Evolutionary conservation across 257 asterid genomes (phyloP).

Genomic region (Solanum sejunctum): DNA sequence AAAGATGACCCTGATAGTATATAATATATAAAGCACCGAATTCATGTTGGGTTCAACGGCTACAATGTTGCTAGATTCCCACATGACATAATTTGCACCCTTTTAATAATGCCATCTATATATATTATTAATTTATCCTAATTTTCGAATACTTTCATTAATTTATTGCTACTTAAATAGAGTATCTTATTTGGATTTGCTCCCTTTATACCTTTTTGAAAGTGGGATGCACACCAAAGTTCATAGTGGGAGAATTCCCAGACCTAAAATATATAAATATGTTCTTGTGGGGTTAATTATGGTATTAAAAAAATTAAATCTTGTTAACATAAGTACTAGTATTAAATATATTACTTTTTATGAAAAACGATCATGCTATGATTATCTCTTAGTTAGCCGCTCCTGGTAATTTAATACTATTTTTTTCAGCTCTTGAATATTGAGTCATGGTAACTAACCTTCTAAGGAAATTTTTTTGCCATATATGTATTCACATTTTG

Average conservation of each 20-base stretch:
- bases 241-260: background rate
- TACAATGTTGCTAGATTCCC: background rate
- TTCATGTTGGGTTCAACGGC: background rate
- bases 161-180: background rate
- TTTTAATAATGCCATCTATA: background rate
- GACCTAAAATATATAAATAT: background rate
- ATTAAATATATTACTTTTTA: background rate
- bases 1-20: background rate
- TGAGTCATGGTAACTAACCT: background rate
- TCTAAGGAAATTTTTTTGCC: background rate
- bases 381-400: background rate
- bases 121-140: background rate
- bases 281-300: background rate
- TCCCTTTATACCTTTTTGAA: constrained; percentile 9
- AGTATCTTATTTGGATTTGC: constrained; percentile 23
- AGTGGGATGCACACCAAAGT: constrained; percentile 1
- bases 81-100: background rate
- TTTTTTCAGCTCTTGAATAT: background rate
- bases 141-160: background rate
- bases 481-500: background rate
- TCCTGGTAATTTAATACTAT: background rate
- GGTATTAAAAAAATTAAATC: background rate
- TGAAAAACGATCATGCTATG: background rate
- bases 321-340: background rate
- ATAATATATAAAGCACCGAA: background rate